These are phyloP conservation scores for Nitzschia inconspicua DNA, from an alignment of 108 stramenopile genomes.

Conservation along the genomic window DNA sequence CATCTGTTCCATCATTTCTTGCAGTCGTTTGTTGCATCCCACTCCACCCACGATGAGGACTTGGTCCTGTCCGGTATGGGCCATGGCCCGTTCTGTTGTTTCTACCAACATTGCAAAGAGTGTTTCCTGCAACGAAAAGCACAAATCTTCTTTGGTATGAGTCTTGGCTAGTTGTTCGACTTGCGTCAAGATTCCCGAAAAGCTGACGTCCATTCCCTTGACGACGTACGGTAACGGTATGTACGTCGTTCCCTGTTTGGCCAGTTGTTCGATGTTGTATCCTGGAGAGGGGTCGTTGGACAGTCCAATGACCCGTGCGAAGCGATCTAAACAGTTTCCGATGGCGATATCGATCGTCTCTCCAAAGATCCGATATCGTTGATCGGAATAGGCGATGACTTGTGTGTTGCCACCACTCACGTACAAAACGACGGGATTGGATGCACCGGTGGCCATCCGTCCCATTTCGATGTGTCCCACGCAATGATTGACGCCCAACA, in stretches of 20 bases:
- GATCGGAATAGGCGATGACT: constrained; percentile 92
- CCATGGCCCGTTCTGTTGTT: constrained; percentile 99
- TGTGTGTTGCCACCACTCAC: constrained; percentile 99
- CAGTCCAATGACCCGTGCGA: constrained; percentile 91
- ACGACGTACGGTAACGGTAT: constrained; percentile 93
- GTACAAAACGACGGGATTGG: constrained; percentile 96
- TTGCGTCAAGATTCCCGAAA: constrained; percentile 65
- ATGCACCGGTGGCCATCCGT: constrained; percentile 79
- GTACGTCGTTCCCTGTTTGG: constrained; percentile 59
- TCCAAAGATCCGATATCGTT: constrained; percentile 96
- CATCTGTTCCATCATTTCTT: constrained; percentile 98
- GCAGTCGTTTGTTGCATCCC: constrained; percentile 96
- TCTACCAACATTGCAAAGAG: constrained; percentile 99
- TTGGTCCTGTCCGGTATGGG: constrained; percentile 86
- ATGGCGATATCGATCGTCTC: constrained; percentile 99
- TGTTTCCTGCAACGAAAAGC: constrained; percentile 97
- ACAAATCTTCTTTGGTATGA: constrained; percentile 86
- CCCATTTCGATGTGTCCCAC: constrained; percentile 99
- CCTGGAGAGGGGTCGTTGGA: constrained; percentile 98
- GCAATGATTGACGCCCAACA: constrained; percentile 98
- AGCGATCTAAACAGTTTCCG: constrained; percentile 98
- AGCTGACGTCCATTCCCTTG: constrained; percentile 99
- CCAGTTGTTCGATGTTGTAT: constrained; percentile 97
- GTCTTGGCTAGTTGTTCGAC: constrained; percentile 54
- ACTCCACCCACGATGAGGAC: constrained; percentile 99